A percentile compares a stretch with the other conserved stretches of the same genome.
Evolutionary conservation across 2,329 filamentous ascomycete genomes (phyloP).

Genomic region (Fusarium verticillioides): DNA sequence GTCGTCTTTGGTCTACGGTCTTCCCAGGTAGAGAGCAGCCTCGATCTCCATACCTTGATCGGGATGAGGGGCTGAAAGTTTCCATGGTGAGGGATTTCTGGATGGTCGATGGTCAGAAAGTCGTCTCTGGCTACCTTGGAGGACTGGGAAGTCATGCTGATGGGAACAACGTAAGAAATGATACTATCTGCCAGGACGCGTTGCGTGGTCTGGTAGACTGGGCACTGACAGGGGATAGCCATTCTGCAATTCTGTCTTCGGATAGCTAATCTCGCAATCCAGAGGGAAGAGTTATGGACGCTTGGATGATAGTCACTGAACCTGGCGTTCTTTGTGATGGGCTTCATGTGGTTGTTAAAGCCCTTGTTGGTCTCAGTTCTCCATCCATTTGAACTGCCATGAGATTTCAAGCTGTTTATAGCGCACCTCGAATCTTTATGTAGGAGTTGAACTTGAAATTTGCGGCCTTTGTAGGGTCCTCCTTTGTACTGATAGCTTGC

Average conservation of each 20-base stretch:
- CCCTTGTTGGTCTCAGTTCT: too few relatives aligned
- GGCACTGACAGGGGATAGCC: neutral
- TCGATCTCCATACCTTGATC: neutral
- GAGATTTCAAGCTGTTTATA: neutral
- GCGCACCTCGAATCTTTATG: neutral
- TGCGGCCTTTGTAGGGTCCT: neutral
- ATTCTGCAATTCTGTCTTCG: neutral
- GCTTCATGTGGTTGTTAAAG: neutral
- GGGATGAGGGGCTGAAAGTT: neutral
- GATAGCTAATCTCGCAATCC: fast-evolving
- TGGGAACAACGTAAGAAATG: fast-evolving
- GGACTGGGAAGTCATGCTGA: neutral
- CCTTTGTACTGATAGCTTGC: neutral
- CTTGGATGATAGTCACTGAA: too few relatives aligned
- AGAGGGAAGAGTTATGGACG: neutral
- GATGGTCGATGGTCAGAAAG: neutral
- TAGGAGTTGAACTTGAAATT: neutral
- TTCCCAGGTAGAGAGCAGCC: neutral
- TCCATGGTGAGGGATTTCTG: neutral
- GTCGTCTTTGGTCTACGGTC: neutral
- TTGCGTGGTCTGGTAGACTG: neutral
- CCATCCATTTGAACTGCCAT: too few relatives aligned
- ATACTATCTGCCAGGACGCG: neutral
- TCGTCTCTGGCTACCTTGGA: neutral
- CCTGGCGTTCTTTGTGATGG: neutral